phyloP scores from a whole-genome alignment of 2,329 filamentous ascomycete species.

The Tolypocladium guangdongense region DNA sequence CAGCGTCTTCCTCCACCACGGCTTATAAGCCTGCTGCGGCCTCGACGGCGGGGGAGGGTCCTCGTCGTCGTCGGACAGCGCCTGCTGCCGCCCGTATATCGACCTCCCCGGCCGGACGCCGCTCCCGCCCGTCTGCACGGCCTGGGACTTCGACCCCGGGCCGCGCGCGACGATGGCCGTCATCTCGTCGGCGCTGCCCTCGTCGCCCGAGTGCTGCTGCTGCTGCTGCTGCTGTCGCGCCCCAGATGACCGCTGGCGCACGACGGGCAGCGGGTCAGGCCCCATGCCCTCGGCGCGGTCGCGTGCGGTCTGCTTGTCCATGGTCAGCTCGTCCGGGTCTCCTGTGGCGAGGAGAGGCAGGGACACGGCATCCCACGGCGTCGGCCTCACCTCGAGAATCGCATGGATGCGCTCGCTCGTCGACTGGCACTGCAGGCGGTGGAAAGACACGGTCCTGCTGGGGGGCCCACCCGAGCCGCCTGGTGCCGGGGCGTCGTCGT shows the following conservation, averaged over 20 bases:
- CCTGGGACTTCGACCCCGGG: conserved; percentile 28
- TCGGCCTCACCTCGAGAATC: conserved; percentile 32
- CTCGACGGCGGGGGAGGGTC: background rate
- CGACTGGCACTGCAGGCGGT: conserved; percentile 17
- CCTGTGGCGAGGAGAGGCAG: background rate
- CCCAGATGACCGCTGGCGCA: background rate
- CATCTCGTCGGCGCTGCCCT: conserved; percentile 26
- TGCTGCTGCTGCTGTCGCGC: background rate
- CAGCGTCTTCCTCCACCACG: conserved; percentile 42
- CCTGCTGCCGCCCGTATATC: conserved; percentile 9
- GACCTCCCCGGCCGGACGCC: conserved; percentile 3
- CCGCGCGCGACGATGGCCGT: conserved; percentile 27
- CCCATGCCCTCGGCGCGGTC: conserved; percentile 31
- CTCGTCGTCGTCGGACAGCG: conserved; percentile 3
- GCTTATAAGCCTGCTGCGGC: conserved; percentile 7
- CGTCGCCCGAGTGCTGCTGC: conserved; percentile 3
- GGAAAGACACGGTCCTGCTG: conserved; percentile 4
- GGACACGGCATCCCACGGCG: background rate
- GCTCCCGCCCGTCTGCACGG: conserved; percentile 17
- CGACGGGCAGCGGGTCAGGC: conserved; percentile 9
- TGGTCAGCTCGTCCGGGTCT: background rate
- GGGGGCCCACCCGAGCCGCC: background rate
- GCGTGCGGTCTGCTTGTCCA: conserved; percentile 25
- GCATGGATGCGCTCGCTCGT: conserved; percentile 30
- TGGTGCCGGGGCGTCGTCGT: background rate